Percentiles rank a stretch among this genome's conserved stretches.
Evolutionary conservation across 2,329 filamentous ascomycete species (phyloP).

Genomic region (Polytolypa hystricis): DNA sequence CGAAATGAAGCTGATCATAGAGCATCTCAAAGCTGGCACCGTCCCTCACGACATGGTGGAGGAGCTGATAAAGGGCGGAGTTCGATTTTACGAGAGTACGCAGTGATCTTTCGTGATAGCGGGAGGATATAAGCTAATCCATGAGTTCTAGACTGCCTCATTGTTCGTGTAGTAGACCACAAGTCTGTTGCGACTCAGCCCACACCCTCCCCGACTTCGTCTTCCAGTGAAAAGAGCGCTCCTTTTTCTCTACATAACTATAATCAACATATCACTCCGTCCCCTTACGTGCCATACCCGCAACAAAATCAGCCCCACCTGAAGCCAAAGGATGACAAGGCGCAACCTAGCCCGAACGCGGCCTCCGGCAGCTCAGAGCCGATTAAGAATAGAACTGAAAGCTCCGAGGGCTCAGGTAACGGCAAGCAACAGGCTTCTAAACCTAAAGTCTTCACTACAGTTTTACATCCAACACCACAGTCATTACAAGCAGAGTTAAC

Average conservation of each 20-base stretch:
- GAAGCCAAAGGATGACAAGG: slow-evolving; percentile 20
- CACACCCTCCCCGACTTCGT: slow-evolving; percentile 43
- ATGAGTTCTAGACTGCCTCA: slow-evolving; percentile 55
- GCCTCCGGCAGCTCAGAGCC: slow-evolving; percentile 8
- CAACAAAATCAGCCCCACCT: slow-evolving; percentile 35
- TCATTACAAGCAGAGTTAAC: slow-evolving; percentile 65
- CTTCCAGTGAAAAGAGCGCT: slow-evolving; percentile 50
- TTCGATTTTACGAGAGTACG: slow-evolving; percentile 77
- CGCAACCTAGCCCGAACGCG: not conserved
- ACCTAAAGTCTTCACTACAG: slow-evolving; percentile 63
- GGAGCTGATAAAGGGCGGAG: slow-evolving; percentile 58
- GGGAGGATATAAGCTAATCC: slow-evolving; percentile 5
- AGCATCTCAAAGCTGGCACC: slow-evolving; percentile 65
- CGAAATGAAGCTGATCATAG: slow-evolving; percentile 71
- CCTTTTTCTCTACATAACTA: slow-evolving; percentile 87
- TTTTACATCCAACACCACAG: slow-evolving; percentile 72
- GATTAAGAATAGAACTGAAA: slow-evolving; percentile 24
- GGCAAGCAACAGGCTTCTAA: slow-evolving; percentile 38
- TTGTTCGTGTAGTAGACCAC: slow-evolving; percentile 88
- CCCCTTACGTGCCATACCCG: slow-evolving; percentile 68
- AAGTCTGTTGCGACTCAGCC: slow-evolving; percentile 53
- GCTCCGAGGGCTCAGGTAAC: slow-evolving; percentile 36
- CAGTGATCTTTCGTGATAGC: slow-evolving; percentile 1
- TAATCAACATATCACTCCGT: slow-evolving; percentile 81
- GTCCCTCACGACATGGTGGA: slow-evolving; percentile 82